Evolutionary conservation across 495 filamentous ascomycete genomes (phyloP).

Genomic region (Penicillium paxilli): DNA sequence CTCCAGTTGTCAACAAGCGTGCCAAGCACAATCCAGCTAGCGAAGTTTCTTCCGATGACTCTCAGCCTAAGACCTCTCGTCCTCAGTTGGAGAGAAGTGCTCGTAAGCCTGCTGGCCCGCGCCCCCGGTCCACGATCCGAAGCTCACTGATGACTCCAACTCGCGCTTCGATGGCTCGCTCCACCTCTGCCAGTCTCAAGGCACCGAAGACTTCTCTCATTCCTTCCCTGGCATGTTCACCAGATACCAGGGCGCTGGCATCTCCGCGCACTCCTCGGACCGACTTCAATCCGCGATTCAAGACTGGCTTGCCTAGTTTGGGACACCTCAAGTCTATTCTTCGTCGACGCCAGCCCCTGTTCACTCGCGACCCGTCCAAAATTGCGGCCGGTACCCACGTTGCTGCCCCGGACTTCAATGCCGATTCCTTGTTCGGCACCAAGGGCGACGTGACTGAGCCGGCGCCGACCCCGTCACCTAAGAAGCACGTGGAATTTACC

Average conservation of each 20-base stretch:
- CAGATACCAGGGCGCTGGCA: slow-evolving; percentile 40
- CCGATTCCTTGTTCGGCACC: slow-evolving; percentile 45
- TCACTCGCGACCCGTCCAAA: slow-evolving; percentile 60
- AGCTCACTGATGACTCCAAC: slow-evolving; percentile 74
- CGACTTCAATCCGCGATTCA: slow-evolving; percentile 48
- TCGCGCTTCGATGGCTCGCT: slow-evolving; percentile 71
- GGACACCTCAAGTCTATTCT: slow-evolving; percentile 61
- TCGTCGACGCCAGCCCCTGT: slow-evolving; percentile 58
- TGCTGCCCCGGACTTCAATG: slow-evolving; percentile 47
- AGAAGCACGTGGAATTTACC: slow-evolving; percentile 64
- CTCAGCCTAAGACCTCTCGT: slow-evolving; percentile 5
- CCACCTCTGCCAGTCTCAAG: slow-evolving; percentile 55
- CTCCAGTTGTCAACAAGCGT: slow-evolving; percentile 54
- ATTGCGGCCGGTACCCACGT: slow-evolving; percentile 61
- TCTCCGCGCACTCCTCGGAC: slow-evolving; percentile 48
- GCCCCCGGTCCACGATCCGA: slow-evolving; percentile 30
- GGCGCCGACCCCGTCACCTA: slow-evolving; percentile 44
- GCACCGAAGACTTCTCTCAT: slow-evolving; percentile 53
- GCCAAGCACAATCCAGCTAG: slow-evolving; percentile 58
- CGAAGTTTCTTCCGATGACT: slow-evolving; percentile 51
- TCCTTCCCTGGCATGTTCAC: slow-evolving; percentile 52
- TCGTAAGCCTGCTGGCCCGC: slow-evolving; percentile 41
- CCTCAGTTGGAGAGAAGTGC: slow-evolving; percentile 39
- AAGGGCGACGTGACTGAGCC: slow-evolving; percentile 22
- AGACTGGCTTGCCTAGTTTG: slow-evolving; percentile 41